Conservation (phyloP, 495 filamentous ascomycete species). For the Neurospora intermedia region DNA sequence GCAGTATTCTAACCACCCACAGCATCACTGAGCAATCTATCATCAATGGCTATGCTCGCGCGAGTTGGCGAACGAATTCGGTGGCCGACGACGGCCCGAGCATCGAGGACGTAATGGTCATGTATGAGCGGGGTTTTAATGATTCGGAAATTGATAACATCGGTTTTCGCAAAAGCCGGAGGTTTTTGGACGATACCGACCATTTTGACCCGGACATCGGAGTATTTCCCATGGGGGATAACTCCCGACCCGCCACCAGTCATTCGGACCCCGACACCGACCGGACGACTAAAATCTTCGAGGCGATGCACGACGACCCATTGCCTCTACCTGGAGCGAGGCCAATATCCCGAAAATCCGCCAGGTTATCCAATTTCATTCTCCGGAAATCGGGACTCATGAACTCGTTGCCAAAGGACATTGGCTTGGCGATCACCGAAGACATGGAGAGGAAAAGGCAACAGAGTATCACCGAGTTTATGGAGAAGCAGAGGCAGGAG, state of each 20-base stretch:
- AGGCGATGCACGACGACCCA: constrained; percentile 32
- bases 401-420: constrained; percentile 23
- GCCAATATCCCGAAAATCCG: constrained; percentile 12
- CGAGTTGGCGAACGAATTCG: constrained; percentile 44
- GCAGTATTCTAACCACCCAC: constrained; percentile 69
- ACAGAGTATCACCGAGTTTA: not conserved
- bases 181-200: constrained; percentile 24
- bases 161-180: constrained; percentile 15
- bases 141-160: constrained; percentile 35
- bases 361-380: constrained; percentile 30
- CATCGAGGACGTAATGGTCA: constrained; percentile 84
- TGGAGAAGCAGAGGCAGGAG: constrained; percentile 6
- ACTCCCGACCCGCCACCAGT: constrained; percentile 18
- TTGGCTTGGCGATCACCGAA: constrained; percentile 18
- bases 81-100: constrained; percentile 64
- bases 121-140: constrained; percentile 84
- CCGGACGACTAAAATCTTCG: constrained; percentile 27
- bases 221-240: constrained; percentile 5
- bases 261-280: constrained; percentile 17
- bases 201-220: constrained; percentile 19
- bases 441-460: constrained; percentile 8
- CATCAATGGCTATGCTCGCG: constrained; percentile 25
- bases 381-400: constrained; percentile 24
- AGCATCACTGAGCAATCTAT: constrained; percentile 53
- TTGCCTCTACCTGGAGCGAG: constrained; percentile 19